These are phyloP conservation scores for Aspergillus aculeatus DNA, from an alignment of 2,329 filamentous ascomycete genomes.

Conservation along the genomic window DNA sequence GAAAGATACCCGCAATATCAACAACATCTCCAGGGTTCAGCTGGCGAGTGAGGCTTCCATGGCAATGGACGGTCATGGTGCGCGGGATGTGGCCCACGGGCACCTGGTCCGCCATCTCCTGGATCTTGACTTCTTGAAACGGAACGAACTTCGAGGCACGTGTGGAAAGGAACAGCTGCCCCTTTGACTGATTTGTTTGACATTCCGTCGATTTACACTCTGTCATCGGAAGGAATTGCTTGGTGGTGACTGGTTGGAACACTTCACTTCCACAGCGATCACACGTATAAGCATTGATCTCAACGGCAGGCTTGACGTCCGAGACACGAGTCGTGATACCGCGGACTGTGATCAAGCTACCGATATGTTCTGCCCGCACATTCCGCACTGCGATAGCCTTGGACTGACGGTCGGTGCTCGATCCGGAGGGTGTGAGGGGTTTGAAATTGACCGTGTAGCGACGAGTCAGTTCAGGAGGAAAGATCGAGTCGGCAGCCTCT, in stretches of 20 bases:
- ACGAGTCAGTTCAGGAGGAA: conserved; percentile 86
- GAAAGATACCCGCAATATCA: conserved; percentile 90
- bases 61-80: conserved; percentile 83
- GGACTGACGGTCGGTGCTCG: conserved; percentile 57
- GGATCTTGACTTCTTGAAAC: conserved; percentile 98
- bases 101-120: conserved; percentile 98
- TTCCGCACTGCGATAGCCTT: conserved; percentile 86
- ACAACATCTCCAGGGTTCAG: conserved; percentile 93
- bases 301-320: conserved; percentile 95
- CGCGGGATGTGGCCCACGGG: conserved; percentile 96
- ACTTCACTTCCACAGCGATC: conserved; percentile 96
- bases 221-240: conserved; percentile 82
- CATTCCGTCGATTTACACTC: conserved; percentile 91
- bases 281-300: conserved; percentile 96
- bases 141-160: conserved; percentile 94
- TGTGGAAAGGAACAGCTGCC: conserved; percentile 91
- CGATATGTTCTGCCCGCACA: conserved; percentile 88
- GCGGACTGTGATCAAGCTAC: conserved; percentile 87
- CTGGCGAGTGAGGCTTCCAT: conserved; percentile 79
- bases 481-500: conserved; percentile 69
- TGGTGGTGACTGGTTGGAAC: conserved; percentile 91
- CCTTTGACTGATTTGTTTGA: conserved; percentile 84
- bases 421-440: conserved; percentile 71
- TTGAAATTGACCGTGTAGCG: conserved; percentile 97
- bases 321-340: conserved; percentile 94